These are phyloP conservation scores for Backusella mclennaniae DNA, from an alignment of 192 early-diverging fungal species.

Conservation along the genomic window DNA sequence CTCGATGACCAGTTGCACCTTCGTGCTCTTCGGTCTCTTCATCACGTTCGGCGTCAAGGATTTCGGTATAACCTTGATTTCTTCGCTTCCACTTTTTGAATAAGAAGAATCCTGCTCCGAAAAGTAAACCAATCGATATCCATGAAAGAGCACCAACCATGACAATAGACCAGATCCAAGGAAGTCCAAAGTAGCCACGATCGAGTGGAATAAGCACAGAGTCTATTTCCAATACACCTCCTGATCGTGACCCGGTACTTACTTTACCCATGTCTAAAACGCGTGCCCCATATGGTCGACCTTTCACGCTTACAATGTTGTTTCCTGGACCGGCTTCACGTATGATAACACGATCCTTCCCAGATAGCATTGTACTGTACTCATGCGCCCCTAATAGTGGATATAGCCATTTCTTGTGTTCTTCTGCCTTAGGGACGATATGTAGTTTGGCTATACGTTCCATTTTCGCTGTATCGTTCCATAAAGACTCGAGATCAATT, in stretches of 20 bases:
- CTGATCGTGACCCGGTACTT: conserved; percentile 13
- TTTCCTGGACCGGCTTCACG: conserved; percentile 12
- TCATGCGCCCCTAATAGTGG: background rate
- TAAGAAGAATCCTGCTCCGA: background rate
- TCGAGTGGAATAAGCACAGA: conserved; percentile 21
- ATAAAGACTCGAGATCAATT: conserved; percentile 31
- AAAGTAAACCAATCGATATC: background rate
- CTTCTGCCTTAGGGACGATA: conserved; percentile 49
- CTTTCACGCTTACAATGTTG: conserved; percentile 16
- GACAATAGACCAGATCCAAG: conserved; percentile 8
- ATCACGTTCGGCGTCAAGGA: background rate
- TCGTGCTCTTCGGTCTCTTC: background rate
- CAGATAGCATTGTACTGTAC: conserved; percentile 19
- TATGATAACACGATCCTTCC: conserved; percentile 12
- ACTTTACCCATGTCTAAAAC: conserved; percentile 21
- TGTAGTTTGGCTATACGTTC: conserved; percentile 59
- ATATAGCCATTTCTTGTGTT: background rate
- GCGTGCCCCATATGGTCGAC: conserved; percentile 8
- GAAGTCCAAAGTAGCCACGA: conserved; percentile 16
- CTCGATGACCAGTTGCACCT: background rate
- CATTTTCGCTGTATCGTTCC: conserved; percentile 40
- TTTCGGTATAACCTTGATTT: conserved; percentile 3
- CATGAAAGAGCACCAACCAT: background rate
- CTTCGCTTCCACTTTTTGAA: conserved; percentile 12
- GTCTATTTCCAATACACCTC: conserved; percentile 27